phyloP scores from a whole-genome alignment of 1,139 yeast species.

The Debaryomyces coudertii region DNA sequence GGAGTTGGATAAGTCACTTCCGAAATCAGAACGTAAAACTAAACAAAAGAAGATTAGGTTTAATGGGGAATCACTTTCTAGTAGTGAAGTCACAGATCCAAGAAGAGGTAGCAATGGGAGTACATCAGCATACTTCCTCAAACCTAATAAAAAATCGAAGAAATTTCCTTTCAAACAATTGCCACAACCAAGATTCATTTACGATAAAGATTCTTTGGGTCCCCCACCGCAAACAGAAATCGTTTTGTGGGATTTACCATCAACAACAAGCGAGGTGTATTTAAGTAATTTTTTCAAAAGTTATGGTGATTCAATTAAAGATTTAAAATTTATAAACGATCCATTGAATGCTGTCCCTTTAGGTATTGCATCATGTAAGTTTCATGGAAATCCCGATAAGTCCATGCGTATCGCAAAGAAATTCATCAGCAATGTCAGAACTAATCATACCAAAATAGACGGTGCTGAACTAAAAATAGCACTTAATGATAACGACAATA shows the following conservation, averaged over 20 bases:
- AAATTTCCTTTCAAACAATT: constrained; percentile 51
- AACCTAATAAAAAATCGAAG: constrained; percentile 47
- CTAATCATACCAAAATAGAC: constrained; percentile 40
- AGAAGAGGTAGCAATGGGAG: constrained; percentile 29
- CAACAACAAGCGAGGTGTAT: constrained; percentile 47
- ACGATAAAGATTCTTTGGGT: constrained; percentile 75
- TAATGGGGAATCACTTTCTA: constrained; percentile 33
- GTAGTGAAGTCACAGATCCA: constrained; percentile 35
- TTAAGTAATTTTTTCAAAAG: constrained; percentile 56
- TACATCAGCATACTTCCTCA: constrained; percentile 35
- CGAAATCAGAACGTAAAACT: constrained; percentile 40
- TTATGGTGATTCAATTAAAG: constrained; percentile 60
- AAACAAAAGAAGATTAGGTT: constrained; percentile 40
- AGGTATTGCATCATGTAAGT: constrained; percentile 70
- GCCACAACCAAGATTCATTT: constrained; percentile 56
- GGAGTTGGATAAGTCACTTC: constrained; percentile 38
- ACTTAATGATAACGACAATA: constrained; percentile 40
- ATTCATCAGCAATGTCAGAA: constrained; percentile 31
- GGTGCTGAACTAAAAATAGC: constrained; percentile 42
- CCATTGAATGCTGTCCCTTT: constrained; percentile 80
- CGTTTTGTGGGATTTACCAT: constrained; percentile 67
- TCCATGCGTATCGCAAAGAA: constrained; percentile 51
- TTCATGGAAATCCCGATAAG: constrained; percentile 58
- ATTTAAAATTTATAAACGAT: constrained; percentile 65
- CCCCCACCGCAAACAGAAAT: constrained; percentile 74